Evolutionary conservation across 257 asterid species (phyloP), one percentile per base, ranked within the genome.

Genomic region (Rhazya stricta): DNA sequence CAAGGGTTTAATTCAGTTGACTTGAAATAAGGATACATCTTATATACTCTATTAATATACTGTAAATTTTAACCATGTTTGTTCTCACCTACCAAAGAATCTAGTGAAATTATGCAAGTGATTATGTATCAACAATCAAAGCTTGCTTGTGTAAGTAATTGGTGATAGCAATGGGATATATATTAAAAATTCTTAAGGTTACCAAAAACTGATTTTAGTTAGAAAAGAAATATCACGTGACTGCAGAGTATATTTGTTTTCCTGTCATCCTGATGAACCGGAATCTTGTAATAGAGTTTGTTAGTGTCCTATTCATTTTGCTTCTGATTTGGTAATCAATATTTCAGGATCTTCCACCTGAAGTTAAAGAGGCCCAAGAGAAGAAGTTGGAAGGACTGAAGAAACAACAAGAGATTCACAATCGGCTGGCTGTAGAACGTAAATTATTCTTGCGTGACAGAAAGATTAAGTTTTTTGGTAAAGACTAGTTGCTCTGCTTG

Each of bases 381-480:
- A 86, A 86, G 84, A 94, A 94, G 84, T 83, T 94, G 88, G 94
- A 88, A 71, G 97, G 77, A 39, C 93, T 94, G 81, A 94, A 92
- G 90, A 90, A 82, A 78, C 96, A 92, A 70, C 95, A 90, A 68
- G 99, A 90, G 43, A 80, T 83, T 78, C 97, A 88, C 67, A 85
- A 84, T 81, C 95, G 90, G 76, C 82, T 88, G 62, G 97, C 94
- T 23, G 71, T 89, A 75, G 98, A 91, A 78, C 96, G 90, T 9
- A 88, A 89, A 83, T 84, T 89, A 73, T 90, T 89, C 78, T 61
- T 92, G 58, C 88, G 96, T 45, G 74, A 90, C 81, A 89, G 89
- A 76, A 95, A 91, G 85, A 88, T 92, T 79, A 90, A 80, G 73
- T 90, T 94, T 77, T 91, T 91, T 67, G 99, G 99, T 92, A 86